Evolutionary conservation across 139 green algal genomes (phyloP), one percentile per base, ranked within the genome.

Genomic region (Nannochloris sp.): DNA sequence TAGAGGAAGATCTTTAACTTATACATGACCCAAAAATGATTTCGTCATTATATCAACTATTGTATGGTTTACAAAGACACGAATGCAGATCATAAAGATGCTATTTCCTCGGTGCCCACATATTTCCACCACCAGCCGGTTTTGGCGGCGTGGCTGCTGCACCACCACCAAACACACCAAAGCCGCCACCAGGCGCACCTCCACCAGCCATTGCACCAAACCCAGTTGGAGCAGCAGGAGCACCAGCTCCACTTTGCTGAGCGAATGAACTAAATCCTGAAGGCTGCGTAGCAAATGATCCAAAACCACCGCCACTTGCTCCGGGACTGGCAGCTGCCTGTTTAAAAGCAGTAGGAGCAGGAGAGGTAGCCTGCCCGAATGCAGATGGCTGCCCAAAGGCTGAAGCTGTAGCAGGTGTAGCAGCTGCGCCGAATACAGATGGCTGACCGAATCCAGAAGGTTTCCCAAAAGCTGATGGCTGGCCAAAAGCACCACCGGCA

Each of bases 401-500:
- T 45, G 37, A 19, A 45, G 37, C 9, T 45, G 37, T 45, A 12
- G 9, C 37, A 45, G 12, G 12, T 19, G 37, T 45, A 9, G 37
- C 9, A 9, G 12, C 12, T 19, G 37, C 9, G 37, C 42, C 70
- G 56, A 77, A 73, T 44, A 33, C 44, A 27, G 25, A 32, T 12
- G 45, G n/a, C 23, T 67, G 42, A 4, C 67, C 59, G 44, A 71
- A 71, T 4, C 23, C 37, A 1, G 67, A 37, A 30, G 37, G 7
- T 44, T 73, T 57, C 42, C 66, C 24, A 67, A 72, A 8, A 19
- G 53, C 29, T 38, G 46, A 37, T 25, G 56, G 29, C 55, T 46
- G n/a, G 12, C 61, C 61, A 57, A 60, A 60, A 53, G 54, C 9
- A 12, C 9, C 9, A 45, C 9, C 9, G 37, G 37, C 37, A 19